These are phyloP conservation scores for Actinomortierella ambigua DNA, from an alignment of 371 early-diverging fungal species.

Conservation along the genomic window DNA sequence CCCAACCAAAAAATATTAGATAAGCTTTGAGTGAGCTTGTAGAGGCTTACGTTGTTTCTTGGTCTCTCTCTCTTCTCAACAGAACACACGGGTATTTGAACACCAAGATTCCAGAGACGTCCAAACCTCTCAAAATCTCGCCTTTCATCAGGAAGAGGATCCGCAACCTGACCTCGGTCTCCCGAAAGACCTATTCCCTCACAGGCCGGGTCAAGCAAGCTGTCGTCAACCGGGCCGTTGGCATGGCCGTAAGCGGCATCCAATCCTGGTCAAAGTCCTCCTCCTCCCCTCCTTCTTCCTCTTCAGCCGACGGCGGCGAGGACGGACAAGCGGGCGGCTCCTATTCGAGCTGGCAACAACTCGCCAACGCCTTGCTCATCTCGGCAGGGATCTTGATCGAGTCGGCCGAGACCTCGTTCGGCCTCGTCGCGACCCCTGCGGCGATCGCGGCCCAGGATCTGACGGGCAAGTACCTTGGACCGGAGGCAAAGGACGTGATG, in stretches of 20 bases:
- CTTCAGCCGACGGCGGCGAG: slow-evolving; percentile 19
- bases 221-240: slow-evolving; percentile 16
- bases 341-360: slow-evolving; percentile 38
- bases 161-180: slow-evolving; percentile 28
- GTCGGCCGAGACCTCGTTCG: slow-evolving; percentile 31
- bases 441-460: slow-evolving; percentile 31
- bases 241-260: slow-evolving; percentile 18
- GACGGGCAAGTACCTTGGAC: slow-evolving; percentile 22
- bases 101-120: slow-evolving; percentile 38
- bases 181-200: slow-evolving; percentile 18
- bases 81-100: slow-evolving; percentile 20
- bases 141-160: slow-evolving; percentile 43
- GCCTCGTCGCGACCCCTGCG: slow-evolving; percentile 28
- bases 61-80: not conserved
- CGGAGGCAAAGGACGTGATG: slow-evolving; percentile 32
- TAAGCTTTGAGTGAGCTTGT: not conserved
- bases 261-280: slow-evolving; percentile 36
- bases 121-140: slow-evolving; percentile 35
- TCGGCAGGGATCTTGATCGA: slow-evolving; percentile 43
- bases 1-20: not conserved
- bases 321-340: slow-evolving; percentile 3
- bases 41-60: not conserved
- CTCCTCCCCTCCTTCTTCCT: too few species aligned
- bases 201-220: slow-evolving; percentile 25
- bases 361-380: slow-evolving; percentile 36